Evolutionary conservation across 441 rosid species (phyloP).

Genomic region (Gossypium davidsonii): DNA sequence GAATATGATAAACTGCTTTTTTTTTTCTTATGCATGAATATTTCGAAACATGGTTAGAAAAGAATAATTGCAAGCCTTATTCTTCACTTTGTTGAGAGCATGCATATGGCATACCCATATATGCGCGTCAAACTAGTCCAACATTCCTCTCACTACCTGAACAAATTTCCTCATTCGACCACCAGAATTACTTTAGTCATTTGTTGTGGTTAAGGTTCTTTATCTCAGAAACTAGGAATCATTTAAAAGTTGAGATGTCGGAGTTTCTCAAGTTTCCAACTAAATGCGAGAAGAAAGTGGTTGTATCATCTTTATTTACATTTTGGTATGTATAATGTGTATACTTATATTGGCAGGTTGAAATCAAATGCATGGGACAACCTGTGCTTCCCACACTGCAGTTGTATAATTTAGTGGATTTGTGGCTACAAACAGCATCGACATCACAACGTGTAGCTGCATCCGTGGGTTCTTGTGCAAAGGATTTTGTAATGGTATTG

Average conservation of each 20-base stretch:
- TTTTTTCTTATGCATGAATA: background rate
- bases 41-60: background rate
- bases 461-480: slow-evolving; percentile 67
- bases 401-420: slow-evolving; percentile 58
- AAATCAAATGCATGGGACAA: slow-evolving; percentile 83
- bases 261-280: slow-evolving; percentile 1
- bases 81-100: background rate
- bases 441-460: slow-evolving; percentile 49
- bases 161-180: background rate
- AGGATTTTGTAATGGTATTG: slow-evolving; percentile 83
- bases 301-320: background rate
- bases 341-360: slow-evolving; percentile 42
- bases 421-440: slow-evolving; percentile 57
- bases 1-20: background rate
- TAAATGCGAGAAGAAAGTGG: background rate
- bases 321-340: too few relatives aligned
- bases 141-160: background rate
- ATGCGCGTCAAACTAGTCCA: background rate
- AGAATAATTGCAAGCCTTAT: background rate
- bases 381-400: slow-evolving; percentile 60
- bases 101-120: background rate
- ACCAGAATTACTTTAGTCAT: background rate
- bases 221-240: background rate
- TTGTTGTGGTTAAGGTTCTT: background rate
- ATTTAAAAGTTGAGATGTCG: background rate